Evolutionary conservation across 148 eudicot genomes (phyloP).

Genomic region (Fallopia convolvulus): DNA sequence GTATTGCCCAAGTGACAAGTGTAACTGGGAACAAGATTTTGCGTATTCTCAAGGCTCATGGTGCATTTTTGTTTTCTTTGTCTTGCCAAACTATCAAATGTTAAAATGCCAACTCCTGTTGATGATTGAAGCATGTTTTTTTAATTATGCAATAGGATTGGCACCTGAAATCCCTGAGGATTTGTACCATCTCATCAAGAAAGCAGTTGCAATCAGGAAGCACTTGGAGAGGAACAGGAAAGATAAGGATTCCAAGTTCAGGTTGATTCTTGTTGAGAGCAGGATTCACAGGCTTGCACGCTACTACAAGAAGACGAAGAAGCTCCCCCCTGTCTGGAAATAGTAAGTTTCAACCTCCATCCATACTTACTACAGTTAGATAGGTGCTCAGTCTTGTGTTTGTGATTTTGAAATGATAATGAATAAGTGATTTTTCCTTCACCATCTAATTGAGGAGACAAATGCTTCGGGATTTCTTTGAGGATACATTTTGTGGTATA

Average conservation of each 20-base stretch:
- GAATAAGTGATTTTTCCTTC: neutral
- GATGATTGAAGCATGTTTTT: neutral
- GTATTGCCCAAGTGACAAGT: conserved; percentile 14
- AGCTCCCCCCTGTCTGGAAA: conserved; percentile 24
- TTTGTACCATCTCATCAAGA: conserved; percentile 30
- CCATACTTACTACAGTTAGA: neutral
- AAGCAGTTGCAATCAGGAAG: conserved; percentile 29
- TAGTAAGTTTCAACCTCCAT: neutral
- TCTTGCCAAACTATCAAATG: neutral
- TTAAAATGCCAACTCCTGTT: neutral
- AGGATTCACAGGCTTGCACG: conserved; percentile 32
- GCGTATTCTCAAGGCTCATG: conserved; percentile 36
- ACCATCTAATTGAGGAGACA: neutral
- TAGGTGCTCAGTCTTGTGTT: neutral
- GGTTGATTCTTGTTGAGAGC: conserved; percentile 32
- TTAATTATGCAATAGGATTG: conserved; percentile 7
- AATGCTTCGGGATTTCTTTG: neutral
- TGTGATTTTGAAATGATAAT: neutral
- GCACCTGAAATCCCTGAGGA: conserved; percentile 34
- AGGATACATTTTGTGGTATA: neutral
- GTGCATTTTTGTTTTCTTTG: conserved; percentile 7
- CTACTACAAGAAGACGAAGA: conserved; percentile 34
- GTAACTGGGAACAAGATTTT: conserved; percentile 15
- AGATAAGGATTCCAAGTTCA: conserved; percentile 29
- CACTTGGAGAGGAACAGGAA: conserved; percentile 33